phyloP scores from a whole-genome alignment of 148 eudicot genomes.

The Linanthus parryae region DNA sequence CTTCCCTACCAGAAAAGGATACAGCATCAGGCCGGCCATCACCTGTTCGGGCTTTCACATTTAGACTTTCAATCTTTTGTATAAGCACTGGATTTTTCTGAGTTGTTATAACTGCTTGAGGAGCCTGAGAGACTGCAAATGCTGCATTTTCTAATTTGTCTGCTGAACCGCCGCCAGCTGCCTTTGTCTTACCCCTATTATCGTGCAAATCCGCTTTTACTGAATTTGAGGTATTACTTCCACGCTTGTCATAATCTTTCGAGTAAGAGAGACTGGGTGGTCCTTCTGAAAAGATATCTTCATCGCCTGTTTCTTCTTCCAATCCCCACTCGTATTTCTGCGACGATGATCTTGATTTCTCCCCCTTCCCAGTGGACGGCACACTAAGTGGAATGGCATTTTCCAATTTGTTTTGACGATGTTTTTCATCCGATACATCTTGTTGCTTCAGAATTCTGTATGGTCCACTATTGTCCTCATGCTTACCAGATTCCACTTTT shows the following conservation, averaged over 20 bases:
- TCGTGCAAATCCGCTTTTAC: conserved; percentile 27
- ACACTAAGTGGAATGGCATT: conserved; percentile 22
- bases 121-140: conserved; percentile 13
- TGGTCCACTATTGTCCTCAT: conserved; percentile 42
- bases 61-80: conserved; percentile 74
- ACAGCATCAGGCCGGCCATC: conserved; percentile 40
- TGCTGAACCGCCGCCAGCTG: conserved; percentile 17
- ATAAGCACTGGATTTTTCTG: conserved; percentile 50
- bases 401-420: conserved; percentile 41
- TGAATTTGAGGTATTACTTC: conserved; percentile 12
- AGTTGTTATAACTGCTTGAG: conserved; percentile 17
- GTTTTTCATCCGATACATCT: conserved; percentile 40
- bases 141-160: conserved; percentile 24
- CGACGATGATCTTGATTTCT: conserved; percentile 21
- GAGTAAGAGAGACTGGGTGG: no score
- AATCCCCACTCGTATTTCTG: conserved; percentile 53
- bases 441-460: conserved; percentile 42
- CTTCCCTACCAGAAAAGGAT: conserved; percentile 22
- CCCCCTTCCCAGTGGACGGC: conserved; percentile 30
- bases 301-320: no score
- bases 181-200: conserved; percentile 20
- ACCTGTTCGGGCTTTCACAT: conserved; percentile 69
- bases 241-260: no score
- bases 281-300: no score
- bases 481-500: conserved; percentile 37